phyloP scores from a whole-genome alignment of 768 basidiomycete species.

The Suillus variegatus region DNA sequence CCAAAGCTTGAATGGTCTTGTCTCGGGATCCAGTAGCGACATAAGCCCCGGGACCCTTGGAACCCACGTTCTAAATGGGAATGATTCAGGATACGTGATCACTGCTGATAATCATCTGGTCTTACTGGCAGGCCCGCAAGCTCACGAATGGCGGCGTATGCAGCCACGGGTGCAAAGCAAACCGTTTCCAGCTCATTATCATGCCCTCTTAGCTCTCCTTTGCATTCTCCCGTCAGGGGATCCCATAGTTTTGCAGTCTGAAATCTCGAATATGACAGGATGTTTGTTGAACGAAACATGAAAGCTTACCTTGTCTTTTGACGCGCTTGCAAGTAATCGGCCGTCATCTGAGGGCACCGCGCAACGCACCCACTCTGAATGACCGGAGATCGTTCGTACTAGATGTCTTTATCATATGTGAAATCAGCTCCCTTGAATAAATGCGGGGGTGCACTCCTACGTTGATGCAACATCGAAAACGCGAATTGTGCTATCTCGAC shows the following conservation, averaged over 20 bases:
- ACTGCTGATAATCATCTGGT: constrained; percentile 8
- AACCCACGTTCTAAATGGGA: constrained; percentile 48
- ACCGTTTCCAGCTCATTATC: constrained; percentile 85
- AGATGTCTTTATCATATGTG: constrained; percentile 52
- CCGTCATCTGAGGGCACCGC: constrained; percentile 71
- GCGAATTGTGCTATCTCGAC: constrained; percentile 83
- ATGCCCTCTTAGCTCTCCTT: constrained; percentile 84
- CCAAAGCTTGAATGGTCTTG: constrained; percentile 93
- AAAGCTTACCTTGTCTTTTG: constrained; percentile 78
- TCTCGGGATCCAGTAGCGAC: constrained; percentile 86
- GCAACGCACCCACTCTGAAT: constrained; percentile 84
- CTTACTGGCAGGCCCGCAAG: constrained; percentile 71
- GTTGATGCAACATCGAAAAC: constrained; percentile 87
- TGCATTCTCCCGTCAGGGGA: constrained; percentile 69
- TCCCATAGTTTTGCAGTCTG: constrained; percentile 84
- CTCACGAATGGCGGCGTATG: constrained; percentile 77
- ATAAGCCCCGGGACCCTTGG: constrained; percentile 56
- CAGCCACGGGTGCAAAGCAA: constrained; percentile 75
- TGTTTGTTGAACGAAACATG: background rate
- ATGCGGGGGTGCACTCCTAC: constrained; percentile 37
- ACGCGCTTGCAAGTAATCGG: constrained; percentile 73
- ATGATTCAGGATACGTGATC: background rate
- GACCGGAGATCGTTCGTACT: constrained; percentile 72
- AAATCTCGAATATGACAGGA: background rate
- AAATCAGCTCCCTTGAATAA: constrained; percentile 12